Conservation (phyloP, 805 yeast species). For the Starmera pachycereana region DNA sequence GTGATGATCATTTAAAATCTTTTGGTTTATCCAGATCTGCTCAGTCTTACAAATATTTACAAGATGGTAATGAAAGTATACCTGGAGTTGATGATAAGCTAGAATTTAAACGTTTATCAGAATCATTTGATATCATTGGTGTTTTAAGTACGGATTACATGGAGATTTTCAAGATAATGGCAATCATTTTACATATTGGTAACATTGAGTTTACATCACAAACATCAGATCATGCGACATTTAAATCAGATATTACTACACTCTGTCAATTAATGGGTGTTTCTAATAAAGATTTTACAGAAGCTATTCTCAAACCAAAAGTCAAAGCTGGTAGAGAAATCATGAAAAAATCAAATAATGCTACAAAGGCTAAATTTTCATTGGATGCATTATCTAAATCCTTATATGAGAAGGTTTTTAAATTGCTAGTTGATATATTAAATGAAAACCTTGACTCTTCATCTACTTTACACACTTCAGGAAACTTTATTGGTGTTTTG, state of each 20-base stretch:
- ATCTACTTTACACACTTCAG: constrained; percentile 28
- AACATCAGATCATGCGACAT: constrained; percentile 68
- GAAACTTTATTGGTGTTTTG: constrained; percentile 79
- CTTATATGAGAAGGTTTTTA: constrained; percentile 76
- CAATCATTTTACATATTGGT: constrained; percentile 78
- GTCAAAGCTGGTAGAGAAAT: constrained; percentile 88
- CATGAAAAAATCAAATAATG: constrained; percentile 69
- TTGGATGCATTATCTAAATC: constrained; percentile 84
- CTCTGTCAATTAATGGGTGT: constrained; percentile 63
- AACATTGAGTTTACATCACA: constrained; percentile 63
- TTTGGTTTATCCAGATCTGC: constrained; percentile 33
- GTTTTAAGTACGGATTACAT: constrained; percentile 44
- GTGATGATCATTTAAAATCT: constrained; percentile 35
- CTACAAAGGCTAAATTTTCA: constrained; percentile 69
- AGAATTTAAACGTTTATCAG: constrained; percentile 52
- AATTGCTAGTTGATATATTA: constrained; percentile 62
- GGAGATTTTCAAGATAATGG: constrained; percentile 54
- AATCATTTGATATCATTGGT: constrained; percentile 69
- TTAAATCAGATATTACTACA: constrained; percentile 37
- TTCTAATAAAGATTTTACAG: constrained; percentile 37
- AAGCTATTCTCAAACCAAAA: constrained; percentile 62
- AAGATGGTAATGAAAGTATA: constrained; percentile 42
- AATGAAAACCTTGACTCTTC: constrained; percentile 53
- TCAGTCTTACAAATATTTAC: constrained; percentile 44
- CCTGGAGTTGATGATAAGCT: constrained; percentile 66